Conservation (phyloP, 2,329 filamentous ascomycete genomes). For the Colletotrichum acutatum region DNA sequence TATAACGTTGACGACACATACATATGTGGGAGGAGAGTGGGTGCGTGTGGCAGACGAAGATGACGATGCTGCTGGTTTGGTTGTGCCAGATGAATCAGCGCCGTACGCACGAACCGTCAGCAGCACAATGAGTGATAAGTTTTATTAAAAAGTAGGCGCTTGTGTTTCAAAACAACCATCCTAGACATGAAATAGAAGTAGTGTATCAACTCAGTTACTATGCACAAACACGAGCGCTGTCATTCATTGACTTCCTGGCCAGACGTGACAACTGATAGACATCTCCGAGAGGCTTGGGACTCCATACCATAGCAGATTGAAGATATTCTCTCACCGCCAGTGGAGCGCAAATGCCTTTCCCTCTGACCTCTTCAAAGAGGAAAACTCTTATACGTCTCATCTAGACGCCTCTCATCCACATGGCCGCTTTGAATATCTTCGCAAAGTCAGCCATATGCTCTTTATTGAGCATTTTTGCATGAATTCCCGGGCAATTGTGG, state of each 20-base stretch:
- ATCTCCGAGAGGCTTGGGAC: too few relatives aligned
- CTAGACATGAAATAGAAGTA: too few relatives aligned
- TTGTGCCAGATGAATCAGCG: not conserved
- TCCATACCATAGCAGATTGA: too few relatives aligned
- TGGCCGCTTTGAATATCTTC: constrained; percentile 34
- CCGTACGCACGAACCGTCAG: not conserved
- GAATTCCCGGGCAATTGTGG: constrained; percentile 24
- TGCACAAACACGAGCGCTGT: too few relatives aligned
- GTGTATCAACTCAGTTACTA: too few relatives aligned
- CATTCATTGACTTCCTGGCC: too few relatives aligned
- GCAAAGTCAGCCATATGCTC: constrained; percentile 31
- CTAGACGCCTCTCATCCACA: constrained; percentile 25
- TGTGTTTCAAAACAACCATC: not conserved
- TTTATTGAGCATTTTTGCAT: constrained; percentile 31
- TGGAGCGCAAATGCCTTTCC: too few relatives aligned
- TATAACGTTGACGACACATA: constrained; percentile 19
- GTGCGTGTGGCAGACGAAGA: constrained; percentile 18
- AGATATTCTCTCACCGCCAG: too few relatives aligned
- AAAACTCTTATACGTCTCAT: too few relatives aligned
- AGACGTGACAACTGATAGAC: too few relatives aligned
- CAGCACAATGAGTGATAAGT: not conserved
- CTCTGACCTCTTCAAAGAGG: too few relatives aligned
- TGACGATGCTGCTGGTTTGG: constrained; percentile 12
- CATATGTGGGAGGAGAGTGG: constrained; percentile 10
- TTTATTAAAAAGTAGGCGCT: not conserved